Conservation (phyloP, 73 alveolate genomes). For the Paramecium octaurelia region DNA sequence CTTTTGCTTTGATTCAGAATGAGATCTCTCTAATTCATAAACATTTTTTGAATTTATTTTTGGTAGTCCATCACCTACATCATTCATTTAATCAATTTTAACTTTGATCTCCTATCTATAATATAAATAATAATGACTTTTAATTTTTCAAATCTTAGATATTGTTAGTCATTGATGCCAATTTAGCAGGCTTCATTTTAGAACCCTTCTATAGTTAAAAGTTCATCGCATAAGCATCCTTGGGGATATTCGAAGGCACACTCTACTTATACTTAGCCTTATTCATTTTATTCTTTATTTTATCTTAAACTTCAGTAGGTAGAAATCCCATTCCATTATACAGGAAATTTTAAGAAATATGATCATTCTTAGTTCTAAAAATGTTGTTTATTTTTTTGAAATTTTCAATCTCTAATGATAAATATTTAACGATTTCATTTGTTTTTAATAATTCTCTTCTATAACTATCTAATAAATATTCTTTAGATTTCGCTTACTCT, state of each 20-base stretch:
- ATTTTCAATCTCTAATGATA: conserved; percentile 23
- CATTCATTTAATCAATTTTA: background rate
- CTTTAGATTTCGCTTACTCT: conserved; percentile 26
- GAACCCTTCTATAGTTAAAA: background rate
- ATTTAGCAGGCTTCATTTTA: conserved; percentile 14
- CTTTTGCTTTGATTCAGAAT: background rate
- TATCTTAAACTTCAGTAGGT: conserved; percentile 43
- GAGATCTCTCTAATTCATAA: background rate
- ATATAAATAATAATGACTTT: background rate
- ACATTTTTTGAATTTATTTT: background rate
- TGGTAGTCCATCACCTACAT: background rate
- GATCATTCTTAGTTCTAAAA: background rate
- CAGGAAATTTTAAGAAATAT: background rate
- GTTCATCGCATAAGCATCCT: conserved; percentile 29
- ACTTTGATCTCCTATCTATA: background rate
- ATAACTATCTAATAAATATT: conserved; percentile 39
- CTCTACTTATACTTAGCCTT: background rate
- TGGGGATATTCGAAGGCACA: background rate
- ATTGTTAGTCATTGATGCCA: background rate
- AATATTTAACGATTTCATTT: conserved; percentile 21
- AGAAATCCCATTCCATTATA: conserved; percentile 39
- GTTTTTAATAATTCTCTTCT: conserved; percentile 32
- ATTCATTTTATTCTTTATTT: background rate
- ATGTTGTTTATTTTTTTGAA: conserved; percentile 15
- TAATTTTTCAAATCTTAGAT: background rate